Percentiles rank a stretch among this genome's conserved stretches.
Conservation (phyloP, 192 early-diverging fungal genomes). For the Nowakowskiella sp. region DNA sequence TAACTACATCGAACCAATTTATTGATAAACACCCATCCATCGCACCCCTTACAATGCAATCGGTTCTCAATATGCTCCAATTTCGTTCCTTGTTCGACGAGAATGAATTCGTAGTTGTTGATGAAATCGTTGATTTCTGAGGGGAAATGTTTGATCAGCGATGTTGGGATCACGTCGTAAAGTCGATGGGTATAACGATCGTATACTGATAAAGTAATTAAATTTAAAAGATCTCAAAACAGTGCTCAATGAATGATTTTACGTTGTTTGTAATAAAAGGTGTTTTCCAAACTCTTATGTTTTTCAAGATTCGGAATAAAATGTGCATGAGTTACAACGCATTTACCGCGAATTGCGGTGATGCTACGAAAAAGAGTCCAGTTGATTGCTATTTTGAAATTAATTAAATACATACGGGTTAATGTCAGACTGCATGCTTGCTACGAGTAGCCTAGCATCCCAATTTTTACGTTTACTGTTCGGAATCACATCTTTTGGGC, state of each 20-base stretch:
- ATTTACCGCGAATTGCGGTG: conserved; percentile 72
- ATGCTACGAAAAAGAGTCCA: conserved; percentile 20
- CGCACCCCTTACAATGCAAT: conserved; percentile 61
- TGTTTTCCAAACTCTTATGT: conserved; percentile 54
- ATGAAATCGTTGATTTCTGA: conserved; percentile 59
- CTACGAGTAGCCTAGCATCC: conserved; percentile 67
- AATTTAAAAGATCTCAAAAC: conserved; percentile 3
- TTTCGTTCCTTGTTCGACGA: conserved; percentile 77
- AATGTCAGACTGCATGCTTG: conserved; percentile 83
- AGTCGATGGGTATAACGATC: conserved; percentile 82
- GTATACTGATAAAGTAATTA: conserved; percentile 47
- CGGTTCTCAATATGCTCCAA: conserved; percentile 62
- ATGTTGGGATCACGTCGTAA: conserved; percentile 78
- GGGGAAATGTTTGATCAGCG: conserved; percentile 72
- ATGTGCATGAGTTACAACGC: conserved; percentile 59
- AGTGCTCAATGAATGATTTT: conserved; percentile 1
- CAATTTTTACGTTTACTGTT: conserved; percentile 42
- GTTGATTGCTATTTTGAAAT: not conserved
- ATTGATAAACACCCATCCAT: conserved; percentile 16
- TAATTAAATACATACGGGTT: conserved; percentile 46
- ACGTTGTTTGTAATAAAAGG: conserved; percentile 78
- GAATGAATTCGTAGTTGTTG: conserved; percentile 68
- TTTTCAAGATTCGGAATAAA: conserved; percentile 55
- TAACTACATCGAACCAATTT: conserved; percentile 6
- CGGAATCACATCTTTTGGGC: conserved; percentile 65